Evolutionary conservation across 208 protist species (phyloP).

Genomic region (Phytomonas francai): DNA sequence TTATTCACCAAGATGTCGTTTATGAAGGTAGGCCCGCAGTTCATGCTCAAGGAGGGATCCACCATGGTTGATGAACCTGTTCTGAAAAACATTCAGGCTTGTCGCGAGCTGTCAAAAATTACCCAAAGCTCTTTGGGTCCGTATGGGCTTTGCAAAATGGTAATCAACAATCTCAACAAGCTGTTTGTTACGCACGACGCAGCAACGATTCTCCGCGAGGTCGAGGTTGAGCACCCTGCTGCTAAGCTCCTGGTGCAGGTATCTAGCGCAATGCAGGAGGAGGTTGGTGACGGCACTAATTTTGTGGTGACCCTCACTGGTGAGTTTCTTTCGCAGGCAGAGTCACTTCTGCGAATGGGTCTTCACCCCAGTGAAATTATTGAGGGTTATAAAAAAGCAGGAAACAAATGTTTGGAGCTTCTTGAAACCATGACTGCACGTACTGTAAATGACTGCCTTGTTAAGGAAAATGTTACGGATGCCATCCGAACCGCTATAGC

Average conservation of each 20-base stretch:
- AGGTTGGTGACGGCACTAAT: slow-evolving; percentile 99
- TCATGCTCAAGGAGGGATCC: slow-evolving; percentile 90
- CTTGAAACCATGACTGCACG: slow-evolving; percentile 63
- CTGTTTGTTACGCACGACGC: slow-evolving; percentile 99
- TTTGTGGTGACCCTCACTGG: slow-evolving; percentile 98
- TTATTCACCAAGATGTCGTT: slow-evolving; percentile 75
- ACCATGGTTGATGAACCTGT: slow-evolving; percentile 94
- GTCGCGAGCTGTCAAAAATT: slow-evolving; percentile 94
- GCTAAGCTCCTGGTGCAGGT: slow-evolving; percentile 99
- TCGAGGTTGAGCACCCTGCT: slow-evolving; percentile 98
- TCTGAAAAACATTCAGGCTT: slow-evolving; percentile 98
- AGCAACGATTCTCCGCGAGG: slow-evolving; percentile 98
- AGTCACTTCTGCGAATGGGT: slow-evolving; percentile 95
- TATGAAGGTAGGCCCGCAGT: slow-evolving; percentile 80
- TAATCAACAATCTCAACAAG: slow-evolving; percentile 99
- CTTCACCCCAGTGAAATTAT: slow-evolving; percentile 98
- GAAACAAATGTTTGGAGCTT: slow-evolving; percentile 88
- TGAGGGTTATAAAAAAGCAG: slow-evolving; percentile 95
- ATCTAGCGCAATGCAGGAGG: slow-evolving; percentile 97
- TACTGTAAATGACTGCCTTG: slow-evolving; percentile 77
- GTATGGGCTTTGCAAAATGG: slow-evolving; percentile 99
- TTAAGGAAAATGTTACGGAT: slow-evolving; percentile 65
- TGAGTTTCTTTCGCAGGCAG: slow-evolving; percentile 97
- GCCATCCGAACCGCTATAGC: slow-evolving; percentile 83
- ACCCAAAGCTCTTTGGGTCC: slow-evolving; percentile 97